Evolutionary conservation across 1,284 basidiomycete species (phyloP).

Genomic region (Ganoderma resinaceum): DNA sequence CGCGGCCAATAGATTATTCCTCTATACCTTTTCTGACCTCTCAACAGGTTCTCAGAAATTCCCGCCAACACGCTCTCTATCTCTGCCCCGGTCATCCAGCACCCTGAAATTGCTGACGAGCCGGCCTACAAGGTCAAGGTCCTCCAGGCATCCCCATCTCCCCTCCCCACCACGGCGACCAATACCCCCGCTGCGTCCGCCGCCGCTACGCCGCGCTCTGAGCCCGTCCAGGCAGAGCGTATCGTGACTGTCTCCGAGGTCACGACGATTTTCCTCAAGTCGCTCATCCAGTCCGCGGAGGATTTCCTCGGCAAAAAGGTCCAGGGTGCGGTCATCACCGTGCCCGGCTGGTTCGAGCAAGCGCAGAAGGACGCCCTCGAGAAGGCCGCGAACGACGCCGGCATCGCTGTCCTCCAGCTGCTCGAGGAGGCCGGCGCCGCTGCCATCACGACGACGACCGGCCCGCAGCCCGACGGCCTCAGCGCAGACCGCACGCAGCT

Average conservation of each 20-base stretch:
- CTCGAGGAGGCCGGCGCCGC: slow-evolving; percentile 88
- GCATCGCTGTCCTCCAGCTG: slow-evolving; percentile 84
- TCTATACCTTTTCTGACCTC: background rate
- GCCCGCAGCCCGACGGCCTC: slow-evolving; percentile 51
- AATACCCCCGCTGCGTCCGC: slow-evolving; percentile 76
- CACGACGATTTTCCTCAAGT: slow-evolving; percentile 86
- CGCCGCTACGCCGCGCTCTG: slow-evolving; percentile 78
- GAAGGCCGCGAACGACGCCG: slow-evolving; percentile 82
- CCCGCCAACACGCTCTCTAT: slow-evolving; percentile 57
- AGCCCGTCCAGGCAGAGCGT: slow-evolving; percentile 79
- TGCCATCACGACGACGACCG: slow-evolving; percentile 61
- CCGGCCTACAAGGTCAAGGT: slow-evolving; percentile 91
- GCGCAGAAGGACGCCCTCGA: slow-evolving; percentile 77
- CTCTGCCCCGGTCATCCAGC: slow-evolving; percentile 76
- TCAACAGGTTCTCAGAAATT: slow-evolving; percentile 75
- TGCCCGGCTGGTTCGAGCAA: slow-evolving; percentile 80
- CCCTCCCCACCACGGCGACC: slow-evolving; percentile 55
- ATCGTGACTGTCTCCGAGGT: slow-evolving; percentile 88
- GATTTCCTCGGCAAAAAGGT: slow-evolving; percentile 92
- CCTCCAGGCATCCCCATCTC: slow-evolving; percentile 75
- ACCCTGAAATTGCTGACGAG: slow-evolving; percentile 74
- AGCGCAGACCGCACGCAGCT: slow-evolving; percentile 70
- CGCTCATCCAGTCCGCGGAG: slow-evolving; percentile 87
- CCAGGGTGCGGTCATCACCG: slow-evolving; percentile 85
- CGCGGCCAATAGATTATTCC: slow-evolving; percentile 32